A percentile compares a stretch with the other conserved stretches of the same genome.
Conservation (phyloP, 345 rosid genomes). For the Citrus medica region DNA sequence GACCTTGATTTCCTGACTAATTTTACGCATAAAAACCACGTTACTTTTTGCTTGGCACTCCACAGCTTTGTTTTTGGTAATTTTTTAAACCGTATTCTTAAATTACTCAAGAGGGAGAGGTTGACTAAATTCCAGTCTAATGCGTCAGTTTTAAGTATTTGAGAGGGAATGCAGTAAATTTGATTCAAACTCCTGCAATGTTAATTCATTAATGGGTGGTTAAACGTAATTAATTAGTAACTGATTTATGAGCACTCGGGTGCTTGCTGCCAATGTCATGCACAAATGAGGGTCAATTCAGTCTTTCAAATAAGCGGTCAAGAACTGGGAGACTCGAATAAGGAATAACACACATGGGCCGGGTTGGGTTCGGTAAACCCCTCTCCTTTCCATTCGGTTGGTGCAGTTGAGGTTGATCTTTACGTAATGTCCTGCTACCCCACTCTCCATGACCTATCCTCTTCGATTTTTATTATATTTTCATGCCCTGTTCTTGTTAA, state of each 20-base stretch:
- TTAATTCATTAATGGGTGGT: background rate
- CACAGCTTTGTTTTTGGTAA: too few species aligned
- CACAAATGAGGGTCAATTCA: slow-evolving; percentile 1
- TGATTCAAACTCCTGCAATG: background rate
- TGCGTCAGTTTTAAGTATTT: background rate
- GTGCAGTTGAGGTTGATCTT: background rate
- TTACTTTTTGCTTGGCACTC: background rate
- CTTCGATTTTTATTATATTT: background rate
- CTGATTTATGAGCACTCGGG: background rate
- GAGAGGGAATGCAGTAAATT: background rate
- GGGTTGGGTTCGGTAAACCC: slow-evolving; percentile 61
- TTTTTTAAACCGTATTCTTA: background rate
- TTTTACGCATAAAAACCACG: slow-evolving; percentile 13
- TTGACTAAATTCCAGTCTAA: background rate
- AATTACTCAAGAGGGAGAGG: background rate
- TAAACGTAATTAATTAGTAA: background rate
- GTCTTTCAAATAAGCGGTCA: background rate
- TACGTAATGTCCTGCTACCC: slow-evolving; percentile 8
- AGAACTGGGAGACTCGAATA: too few species aligned
- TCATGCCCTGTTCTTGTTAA: background rate
- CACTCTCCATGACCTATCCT: slow-evolving; percentile 2
- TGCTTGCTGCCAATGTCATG: background rate
- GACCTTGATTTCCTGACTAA: slow-evolving; percentile 7
- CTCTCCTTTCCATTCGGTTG: slow-evolving; percentile 12
- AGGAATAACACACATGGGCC: slow-evolving; percentile 13